Base-by-base conservation (phyloP, 2,329 filamentous ascomycete genomes). In the Cercospora citrullina region DNA sequence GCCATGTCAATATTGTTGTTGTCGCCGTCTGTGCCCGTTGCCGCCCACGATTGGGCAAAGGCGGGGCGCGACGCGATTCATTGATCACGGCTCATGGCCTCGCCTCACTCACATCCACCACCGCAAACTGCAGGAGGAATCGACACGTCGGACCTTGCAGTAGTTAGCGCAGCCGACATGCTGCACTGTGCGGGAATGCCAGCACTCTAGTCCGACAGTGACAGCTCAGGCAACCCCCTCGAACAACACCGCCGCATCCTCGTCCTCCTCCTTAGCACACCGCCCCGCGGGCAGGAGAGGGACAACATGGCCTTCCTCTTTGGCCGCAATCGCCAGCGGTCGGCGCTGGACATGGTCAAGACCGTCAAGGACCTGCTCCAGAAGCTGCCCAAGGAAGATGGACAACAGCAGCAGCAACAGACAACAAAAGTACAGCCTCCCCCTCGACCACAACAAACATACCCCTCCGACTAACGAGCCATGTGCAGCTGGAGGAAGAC, bases 401-500 rank as follows among this genome's bases (percentile, higher is more conserved):
- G 70, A 9, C 69, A 73, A 59, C 83, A 84, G 71, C 82, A 89
- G 68, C 72, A 68, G 10, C 68, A 73, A 42, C 83, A 84, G 71
- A 82, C 84, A 58, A 82, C 84, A 70, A 76, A 75, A 68, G 75
- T 75, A 69, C 39, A 31, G 39, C 53, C 31, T 23, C 21, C 53
- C 31, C 26, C 31, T 51, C 60, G 63, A 61, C n/a, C n/a, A 64
- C 33, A 14, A 59, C 39, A 28, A 28, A 31, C 36, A 51, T 48
- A 39, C 33, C n/a, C 26, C 53, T 28, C 53, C 33, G 18, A 48
- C 59, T 66, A 39, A 68, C 39, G 64, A 59, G 21, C 21, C 12
- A 12, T 45, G 42, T n/a, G 42, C 61, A 97, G 93, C 87, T 90
- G 70, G 87, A 89, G 75, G 94, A 98, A 77, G 94, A 97, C 77